phyloP scores from a whole-genome alignment of 2,329 filamentous ascomycete species.

The Exophiala sideris region DNA sequence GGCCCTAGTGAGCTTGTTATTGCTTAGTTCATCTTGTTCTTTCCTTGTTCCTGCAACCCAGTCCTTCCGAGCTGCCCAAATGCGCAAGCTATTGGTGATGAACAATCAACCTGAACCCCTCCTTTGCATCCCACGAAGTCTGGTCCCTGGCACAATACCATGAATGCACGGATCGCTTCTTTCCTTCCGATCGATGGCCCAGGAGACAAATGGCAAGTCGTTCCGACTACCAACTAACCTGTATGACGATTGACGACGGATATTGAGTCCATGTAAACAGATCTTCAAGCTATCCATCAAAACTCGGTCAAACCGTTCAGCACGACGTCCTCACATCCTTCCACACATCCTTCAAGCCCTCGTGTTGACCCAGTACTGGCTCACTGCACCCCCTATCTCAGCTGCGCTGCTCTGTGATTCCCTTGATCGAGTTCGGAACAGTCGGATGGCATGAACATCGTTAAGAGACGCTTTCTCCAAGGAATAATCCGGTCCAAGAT shows the following conservation, averaged over 20 bases:
- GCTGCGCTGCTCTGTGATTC: constrained; percentile 2
- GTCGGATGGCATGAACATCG: constrained; percentile 12
- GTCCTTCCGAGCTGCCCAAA: too few relatives aligned
- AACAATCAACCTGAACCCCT: too few relatives aligned
- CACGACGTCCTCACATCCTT: neutral
- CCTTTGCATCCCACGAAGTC: neutral
- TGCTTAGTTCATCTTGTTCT: constrained; percentile 15
- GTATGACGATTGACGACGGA: too few relatives aligned
- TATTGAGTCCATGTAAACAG: neutral
- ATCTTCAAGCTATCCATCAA: neutral
- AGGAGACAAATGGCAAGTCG: too few relatives aligned
- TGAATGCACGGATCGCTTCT: too few relatives aligned
- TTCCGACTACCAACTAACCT: too few relatives aligned
- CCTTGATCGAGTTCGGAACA: neutral
- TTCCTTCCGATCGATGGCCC: too few relatives aligned
- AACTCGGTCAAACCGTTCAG: too few relatives aligned
- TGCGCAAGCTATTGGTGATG: neutral
- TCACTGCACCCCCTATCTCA: constrained; percentile 9
- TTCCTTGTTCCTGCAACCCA: neutral
- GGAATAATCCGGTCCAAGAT: constrained; percentile 17
- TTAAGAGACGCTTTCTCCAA: constrained; percentile 11
- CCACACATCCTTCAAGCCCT: constrained; percentile 1
- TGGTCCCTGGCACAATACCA: neutral
- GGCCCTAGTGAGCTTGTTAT: constrained; percentile 21
- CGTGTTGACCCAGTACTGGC: constrained; percentile 8